Percentiles rank a stretch among this genome's conserved stretches.
Conservation (phyloP, 1,284 basidiomycete species). For the Sporisorium scitamineum region DNA sequence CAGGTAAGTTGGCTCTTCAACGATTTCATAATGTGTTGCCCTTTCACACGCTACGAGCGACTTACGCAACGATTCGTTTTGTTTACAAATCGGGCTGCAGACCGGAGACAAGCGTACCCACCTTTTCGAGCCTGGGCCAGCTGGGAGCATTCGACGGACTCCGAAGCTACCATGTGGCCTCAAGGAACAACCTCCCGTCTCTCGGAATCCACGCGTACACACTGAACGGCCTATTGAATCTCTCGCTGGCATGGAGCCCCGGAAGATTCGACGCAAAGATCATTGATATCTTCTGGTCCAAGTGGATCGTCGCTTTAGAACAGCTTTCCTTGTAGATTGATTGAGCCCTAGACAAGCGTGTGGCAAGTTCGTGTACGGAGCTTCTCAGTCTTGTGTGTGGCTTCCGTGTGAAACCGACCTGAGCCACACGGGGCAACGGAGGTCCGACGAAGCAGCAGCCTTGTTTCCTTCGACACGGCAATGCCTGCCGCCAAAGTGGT, state of each 20-base stretch:
- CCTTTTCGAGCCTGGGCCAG: slow-evolving; percentile 3
- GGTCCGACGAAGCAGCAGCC: too few species aligned
- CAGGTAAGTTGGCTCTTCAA: background rate
- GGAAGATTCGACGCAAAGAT: background rate
- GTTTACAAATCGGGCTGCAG: background rate
- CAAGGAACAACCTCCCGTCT: slow-evolving; percentile 9
- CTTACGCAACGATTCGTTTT: too few species aligned
- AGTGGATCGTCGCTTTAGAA: background rate
- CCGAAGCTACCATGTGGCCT: background rate
- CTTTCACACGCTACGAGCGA: too few species aligned
- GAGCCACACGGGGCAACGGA: too few species aligned
- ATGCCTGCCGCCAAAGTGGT: too few species aligned
- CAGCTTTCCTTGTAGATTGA: too few species aligned
- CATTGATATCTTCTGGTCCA: slow-evolving; percentile 6
- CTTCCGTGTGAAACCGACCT: too few species aligned
- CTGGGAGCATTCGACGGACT: background rate
- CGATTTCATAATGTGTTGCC: background rate
- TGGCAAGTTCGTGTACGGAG: too few species aligned
- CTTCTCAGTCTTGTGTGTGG: too few species aligned
- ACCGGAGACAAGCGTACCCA: slow-evolving; percentile 6
- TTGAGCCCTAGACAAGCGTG: too few species aligned
- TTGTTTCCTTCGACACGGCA: too few species aligned
- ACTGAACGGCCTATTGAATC: background rate
- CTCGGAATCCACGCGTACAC: slow-evolving; percentile 9
- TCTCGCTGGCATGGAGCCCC: slow-evolving; percentile 1